Base-by-base conservation (phyloP, 2,329 filamentous ascomycete genomes). In the Penicillium sp. region DNA sequence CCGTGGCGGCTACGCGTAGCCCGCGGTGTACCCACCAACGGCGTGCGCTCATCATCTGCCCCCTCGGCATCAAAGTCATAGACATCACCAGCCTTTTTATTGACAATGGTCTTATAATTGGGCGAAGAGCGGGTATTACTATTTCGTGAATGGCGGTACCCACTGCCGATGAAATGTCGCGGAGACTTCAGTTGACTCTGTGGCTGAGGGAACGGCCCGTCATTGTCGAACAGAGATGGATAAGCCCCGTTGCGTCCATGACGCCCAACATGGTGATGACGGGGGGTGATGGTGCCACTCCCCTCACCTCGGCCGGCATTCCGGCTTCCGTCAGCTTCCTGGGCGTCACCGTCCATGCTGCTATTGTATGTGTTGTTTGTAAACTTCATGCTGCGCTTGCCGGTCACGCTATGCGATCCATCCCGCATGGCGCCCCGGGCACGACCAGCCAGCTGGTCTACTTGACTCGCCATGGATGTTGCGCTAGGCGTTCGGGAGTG, bases 301-400 rank as follows among this genome's bases (percentile, higher is more conserved):
- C 87, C 81, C 48, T 84, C 84, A 2, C 86, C 87, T 30, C 89
- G 88, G 25, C 81, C 81, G 61, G 82, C 85, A 70, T 85, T 87
- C 59, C 88, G 83, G 16, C 83, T 82, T 25, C 83, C 85, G 58
- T 87, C 86, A 65, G 85, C 85, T 16, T 88, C 88, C 56, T 88
- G 87, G 59, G 89, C 86, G 19, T 93, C 89, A 52, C 84, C 88
- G 53, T 88, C 84, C 22, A 82, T 78, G 63, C 80, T 83, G 64
- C 85, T 86, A 65, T 84, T 87, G 76, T 91, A 92, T 1, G 89
- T 87, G 63, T 85, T 87, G 75, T 92, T 94, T 60, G 91, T 90
- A 73, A 98, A 98, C 72, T 97, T 98, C 92, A 97, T 97, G 78
- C 90, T 96, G 80, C 92, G 93, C 79, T 96, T 97, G 68, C 89